Percentiles rank a stretch among this genome's conserved stretches.
These are phyloP conservation scores for Toxicodendron radicans DNA, from an alignment of 345 rosid genomes.

Conservation along the genomic window DNA sequence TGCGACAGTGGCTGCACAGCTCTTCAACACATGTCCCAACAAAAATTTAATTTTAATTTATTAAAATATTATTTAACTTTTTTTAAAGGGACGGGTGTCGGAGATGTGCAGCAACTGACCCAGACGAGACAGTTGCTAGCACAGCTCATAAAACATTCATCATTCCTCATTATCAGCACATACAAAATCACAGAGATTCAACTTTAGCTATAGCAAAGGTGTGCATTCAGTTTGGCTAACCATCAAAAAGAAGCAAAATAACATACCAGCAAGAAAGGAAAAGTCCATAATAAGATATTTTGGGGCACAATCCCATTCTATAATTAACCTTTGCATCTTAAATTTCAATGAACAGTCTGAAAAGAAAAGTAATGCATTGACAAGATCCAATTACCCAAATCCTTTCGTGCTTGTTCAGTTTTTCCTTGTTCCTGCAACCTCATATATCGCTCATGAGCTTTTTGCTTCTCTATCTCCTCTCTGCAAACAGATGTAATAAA, in stretches of 20 bases:
- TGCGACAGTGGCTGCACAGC: too few species aligned
- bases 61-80: too few species aligned
- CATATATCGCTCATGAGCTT: conserved; percentile 96
- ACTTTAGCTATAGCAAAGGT: neutral
- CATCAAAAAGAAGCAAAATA: conserved; percentile 4
- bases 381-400: conserved; percentile 56
- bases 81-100: too few species aligned
- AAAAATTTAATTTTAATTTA: too few species aligned
- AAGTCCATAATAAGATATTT: too few species aligned
- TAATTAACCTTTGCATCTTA: neutral
- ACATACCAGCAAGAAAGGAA: neutral
- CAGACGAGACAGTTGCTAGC: too few species aligned
- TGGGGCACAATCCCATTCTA: neutral
- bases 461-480: conserved; percentile 94
- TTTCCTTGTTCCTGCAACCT: conserved; percentile 98
- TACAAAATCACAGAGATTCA: neutral
- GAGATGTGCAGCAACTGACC: too few species aligned
- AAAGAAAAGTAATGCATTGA: conserved; percentile 7
- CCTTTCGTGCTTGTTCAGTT: conserved; percentile 93
- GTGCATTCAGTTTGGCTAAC: neutral
- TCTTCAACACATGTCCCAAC: too few species aligned
- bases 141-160: neutral
- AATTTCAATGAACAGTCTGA: neutral
- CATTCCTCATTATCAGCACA: neutral
- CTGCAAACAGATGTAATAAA: conserved; percentile 37